These are phyloP conservation scores for Talaromyces atroroseus DNA, from an alignment of 2,329 filamentous ascomycete genomes.

Conservation along the genomic window DNA sequence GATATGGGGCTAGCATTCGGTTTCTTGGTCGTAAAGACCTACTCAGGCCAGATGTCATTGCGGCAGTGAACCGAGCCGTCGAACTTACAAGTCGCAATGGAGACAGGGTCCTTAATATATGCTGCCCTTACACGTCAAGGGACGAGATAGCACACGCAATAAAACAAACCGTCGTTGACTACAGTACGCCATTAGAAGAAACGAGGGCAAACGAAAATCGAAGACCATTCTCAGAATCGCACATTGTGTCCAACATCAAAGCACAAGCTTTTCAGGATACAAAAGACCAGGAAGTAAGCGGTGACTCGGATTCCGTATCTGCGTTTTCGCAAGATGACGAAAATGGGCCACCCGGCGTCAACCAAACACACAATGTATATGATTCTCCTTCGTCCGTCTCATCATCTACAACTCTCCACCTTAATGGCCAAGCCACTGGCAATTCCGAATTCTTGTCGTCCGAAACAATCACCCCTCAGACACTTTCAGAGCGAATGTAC, in stretches of 20 bases:
- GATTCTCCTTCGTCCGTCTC: constrained; percentile 35
- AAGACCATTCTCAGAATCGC: constrained; percentile 77
- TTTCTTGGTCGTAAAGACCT: constrained; percentile 80
- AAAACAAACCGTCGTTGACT: constrained; percentile 79
- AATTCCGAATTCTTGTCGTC: constrained; percentile 61
- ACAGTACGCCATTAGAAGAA: constrained; percentile 62
- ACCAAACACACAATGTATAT: constrained; percentile 23
- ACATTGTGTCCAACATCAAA: constrained; percentile 80
- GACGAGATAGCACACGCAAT: constrained; percentile 93
- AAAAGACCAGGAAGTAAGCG: constrained; percentile 36
- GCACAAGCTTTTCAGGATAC: constrained; percentile 48
- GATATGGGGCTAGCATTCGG: constrained; percentile 82
- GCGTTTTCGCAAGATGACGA: constrained; percentile 42
- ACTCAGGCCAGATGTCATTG: constrained; percentile 79
- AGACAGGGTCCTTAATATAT: constrained; percentile 79
- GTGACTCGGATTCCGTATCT: constrained; percentile 42
- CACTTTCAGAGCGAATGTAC: constrained; percentile 79
- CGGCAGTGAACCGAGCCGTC: constrained; percentile 80
- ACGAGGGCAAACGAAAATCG: constrained; percentile 34
- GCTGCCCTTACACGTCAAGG: constrained; percentile 93
- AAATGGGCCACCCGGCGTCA: constrained; percentile 13
- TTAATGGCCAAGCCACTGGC: constrained; percentile 23
- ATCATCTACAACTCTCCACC: constrained; percentile 47
- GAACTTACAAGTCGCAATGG: constrained; percentile 83
- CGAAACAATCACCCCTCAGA: constrained; percentile 79